A percentile compares a stretch with the other conserved stretches of the same genome.
Conservation (phyloP, 768 basidiomycete species). For the Amyloporia xantha region DNA sequence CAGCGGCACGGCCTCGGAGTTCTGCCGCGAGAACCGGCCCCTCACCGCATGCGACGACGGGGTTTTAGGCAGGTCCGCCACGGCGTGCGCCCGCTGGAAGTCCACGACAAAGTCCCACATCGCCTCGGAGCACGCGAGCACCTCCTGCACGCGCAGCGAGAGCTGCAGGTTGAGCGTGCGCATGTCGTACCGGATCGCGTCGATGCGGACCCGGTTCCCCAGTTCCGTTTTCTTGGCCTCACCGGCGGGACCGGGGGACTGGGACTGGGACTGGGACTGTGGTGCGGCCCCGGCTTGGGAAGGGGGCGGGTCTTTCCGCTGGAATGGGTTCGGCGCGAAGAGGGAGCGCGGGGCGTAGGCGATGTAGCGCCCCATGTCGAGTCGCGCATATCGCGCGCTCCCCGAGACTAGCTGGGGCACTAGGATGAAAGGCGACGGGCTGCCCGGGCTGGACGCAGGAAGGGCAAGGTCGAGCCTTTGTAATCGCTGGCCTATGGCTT, state of each 20-base stretch:
- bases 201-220: slow-evolving; percentile 42
- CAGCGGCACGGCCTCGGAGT: not conserved
- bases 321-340: not conserved
- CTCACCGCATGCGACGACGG: not conserved
- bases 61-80: not conserved
- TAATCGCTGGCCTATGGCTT: not conserved
- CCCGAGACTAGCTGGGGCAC: not conserved
- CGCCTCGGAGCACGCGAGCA: slow-evolving; percentile 64
- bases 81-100: slow-evolving; percentile 25
- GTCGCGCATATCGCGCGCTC: not conserved
- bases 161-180: slow-evolving; percentile 58
- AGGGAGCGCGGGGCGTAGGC: not conserved
- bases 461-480: not conserved
- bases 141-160: slow-evolving; percentile 51
- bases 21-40: not conserved
- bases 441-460: not conserved
- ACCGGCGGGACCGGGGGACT: no score
- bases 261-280: not conserved
- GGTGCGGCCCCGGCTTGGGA: not conserved
- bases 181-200: slow-evolving; percentile 47
- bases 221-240: not conserved
- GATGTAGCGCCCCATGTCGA: not conserved
- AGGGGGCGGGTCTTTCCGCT: not conserved
- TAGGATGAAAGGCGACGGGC: not conserved
- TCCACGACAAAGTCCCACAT: slow-evolving; percentile 76